phyloP scores from a whole-genome alignment of 192 early-diverging fungal genomes.

The Entrophospora sp. region DNA sequence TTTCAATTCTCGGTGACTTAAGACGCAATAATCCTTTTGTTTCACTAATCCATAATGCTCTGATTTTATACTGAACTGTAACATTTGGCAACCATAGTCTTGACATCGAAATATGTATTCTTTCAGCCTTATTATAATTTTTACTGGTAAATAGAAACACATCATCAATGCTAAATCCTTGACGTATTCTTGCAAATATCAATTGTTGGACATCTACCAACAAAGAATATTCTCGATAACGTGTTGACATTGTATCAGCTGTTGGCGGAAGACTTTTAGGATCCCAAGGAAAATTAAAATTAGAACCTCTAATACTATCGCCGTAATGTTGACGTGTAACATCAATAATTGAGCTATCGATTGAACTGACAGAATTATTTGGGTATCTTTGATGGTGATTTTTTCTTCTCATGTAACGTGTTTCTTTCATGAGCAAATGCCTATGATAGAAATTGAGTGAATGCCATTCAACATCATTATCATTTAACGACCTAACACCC shows the following conservation, averaged over 20 bases:
- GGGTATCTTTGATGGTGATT: too few relatives aligned
- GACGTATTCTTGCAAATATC: conserved; percentile 55
- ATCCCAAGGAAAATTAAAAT: conserved; percentile 60
- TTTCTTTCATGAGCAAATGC: conserved; percentile 37
- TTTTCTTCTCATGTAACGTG: conserved; percentile 30
- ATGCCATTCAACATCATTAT: neutral
- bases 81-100: conserved; percentile 69
- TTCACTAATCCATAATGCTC: conserved; percentile 28
- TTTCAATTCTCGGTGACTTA: conserved; percentile 38
- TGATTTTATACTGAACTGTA: conserved; percentile 65
- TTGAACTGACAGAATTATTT: conserved; percentile 27
- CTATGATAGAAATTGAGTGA: conserved; percentile 46
- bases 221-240: conserved; percentile 58
- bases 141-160: conserved; percentile 39
- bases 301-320: conserved; percentile 23
- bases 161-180: conserved; percentile 59
- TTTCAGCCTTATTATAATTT: conserved; percentile 33
- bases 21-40: conserved; percentile 19
- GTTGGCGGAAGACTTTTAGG: conserved; percentile 47
- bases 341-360: too few relatives aligned
- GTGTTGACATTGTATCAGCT: conserved; percentile 49
- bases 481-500: conserved; percentile 2
- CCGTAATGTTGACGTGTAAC: conserved; percentile 36
- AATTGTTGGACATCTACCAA: conserved; percentile 50
- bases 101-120: conserved; percentile 54